Evolutionary conservation across 129 eudicot genomes (phyloP).

Genomic region (Tagetes erecta): DNA sequence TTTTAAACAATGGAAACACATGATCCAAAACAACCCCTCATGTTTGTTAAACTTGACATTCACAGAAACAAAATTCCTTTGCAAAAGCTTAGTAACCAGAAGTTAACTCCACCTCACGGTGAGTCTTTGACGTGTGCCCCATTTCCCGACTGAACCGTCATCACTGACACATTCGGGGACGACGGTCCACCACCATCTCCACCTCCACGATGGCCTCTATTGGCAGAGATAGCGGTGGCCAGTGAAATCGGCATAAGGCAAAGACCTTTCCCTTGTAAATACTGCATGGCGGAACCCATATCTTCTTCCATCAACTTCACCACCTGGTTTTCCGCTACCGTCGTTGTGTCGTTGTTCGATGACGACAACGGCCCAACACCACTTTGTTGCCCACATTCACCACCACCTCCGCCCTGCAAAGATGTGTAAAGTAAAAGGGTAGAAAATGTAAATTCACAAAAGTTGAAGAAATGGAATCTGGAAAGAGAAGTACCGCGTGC

Average conservation of each 20-base stretch:
- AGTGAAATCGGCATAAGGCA: conserved; percentile 96
- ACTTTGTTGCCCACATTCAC: conserved; percentile 30
- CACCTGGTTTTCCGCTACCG: conserved; percentile 77
- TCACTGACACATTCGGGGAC: conserved; percentile 62
- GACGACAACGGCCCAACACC: conserved; percentile 48
- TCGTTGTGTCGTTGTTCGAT: conserved; percentile 51
- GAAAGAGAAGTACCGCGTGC: conserved; percentile 50
- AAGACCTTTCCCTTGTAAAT: conserved; percentile 84
- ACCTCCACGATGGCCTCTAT: conserved; percentile 46
- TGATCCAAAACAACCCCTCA: conserved; percentile 30
- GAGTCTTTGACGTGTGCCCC: conserved; percentile 54
- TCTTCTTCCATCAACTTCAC: conserved; percentile 89
- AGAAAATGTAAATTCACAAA: conserved; percentile 18
- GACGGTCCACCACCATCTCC: conserved; percentile 60
- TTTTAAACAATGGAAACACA: conserved; percentile 17
- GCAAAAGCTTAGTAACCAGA: neutral
- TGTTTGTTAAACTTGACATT: conserved; percentile 50
- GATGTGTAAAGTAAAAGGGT: conserved; percentile 19
- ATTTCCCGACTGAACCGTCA: conserved; percentile 70
- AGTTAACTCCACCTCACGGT: conserved; percentile 46
- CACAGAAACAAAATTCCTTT: conserved; percentile 8
- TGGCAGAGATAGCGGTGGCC: conserved; percentile 77
- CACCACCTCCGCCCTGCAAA: conserved; percentile 42
- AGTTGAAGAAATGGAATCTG: conserved; percentile 39
- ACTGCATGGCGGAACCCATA: conserved; percentile 97